Evolutionary conservation across 345 rosid genomes (phyloP), one percentile per base, ranked within the genome.

Genomic region (Alliaria petiolata): DNA sequence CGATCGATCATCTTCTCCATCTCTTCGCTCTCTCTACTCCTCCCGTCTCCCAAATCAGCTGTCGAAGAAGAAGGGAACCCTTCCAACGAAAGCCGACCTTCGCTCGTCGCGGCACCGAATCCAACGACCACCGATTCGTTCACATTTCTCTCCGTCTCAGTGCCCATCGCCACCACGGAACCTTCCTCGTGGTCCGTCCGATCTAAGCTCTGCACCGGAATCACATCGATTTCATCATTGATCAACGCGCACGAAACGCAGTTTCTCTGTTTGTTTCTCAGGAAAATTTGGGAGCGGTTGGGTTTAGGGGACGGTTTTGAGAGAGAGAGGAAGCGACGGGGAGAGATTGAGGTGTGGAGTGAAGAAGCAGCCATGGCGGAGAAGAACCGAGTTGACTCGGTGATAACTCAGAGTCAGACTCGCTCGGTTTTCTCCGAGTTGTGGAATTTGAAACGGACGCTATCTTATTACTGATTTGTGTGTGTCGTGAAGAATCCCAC

Each of bases 321-420:
- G 28, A 83, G 82, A 64, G 85, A 76, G 26, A 84, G 72, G 40
- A 89, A 79, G 69, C 79, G 75, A 11, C 66, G 92, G 0, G 92
- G 83, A 42, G 87, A 82, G 53, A 85, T 79, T 69, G 85, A 55
- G 0, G 79, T 60, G 65, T 84, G 85, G 64, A 88, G 79, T 53
- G 91, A 79, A n/a, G 72, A 44, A 40, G 96, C 86, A 47, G 96
- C 95, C 98, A 93, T 93, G 72, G 62, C 68, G 62, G 79, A 81
- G 82, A 78, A 75, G 31, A 28, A 28, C 31, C 31, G 31, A 28
- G 81, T 65, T 69, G 69, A 69, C 84, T 67, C 81, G 60, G 44
- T 5, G 53, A 10, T 78, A 44, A 69, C 12, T 44, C 14, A 14
- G 67, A 68, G 26, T 75, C 28, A 7, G 46, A 35, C 65, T 40